phyloP scores from a whole-genome alignment of 2,329 filamentous ascomycete species.

The Penicillium sp. region DNA sequence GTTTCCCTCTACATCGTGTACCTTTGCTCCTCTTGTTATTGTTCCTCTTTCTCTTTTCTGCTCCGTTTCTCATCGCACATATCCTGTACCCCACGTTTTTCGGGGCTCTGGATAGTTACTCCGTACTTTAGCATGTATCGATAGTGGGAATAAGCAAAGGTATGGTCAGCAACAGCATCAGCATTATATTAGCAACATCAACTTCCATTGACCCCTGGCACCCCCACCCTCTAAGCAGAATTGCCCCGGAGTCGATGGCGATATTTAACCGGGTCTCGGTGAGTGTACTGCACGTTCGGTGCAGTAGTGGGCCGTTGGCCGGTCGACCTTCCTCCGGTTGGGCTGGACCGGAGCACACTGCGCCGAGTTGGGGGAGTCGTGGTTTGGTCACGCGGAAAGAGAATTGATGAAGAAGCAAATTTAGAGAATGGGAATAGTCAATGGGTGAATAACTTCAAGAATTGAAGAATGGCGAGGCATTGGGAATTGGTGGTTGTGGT shows the following conservation, averaged over 20 bases:
- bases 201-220: background rate
- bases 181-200: background rate
- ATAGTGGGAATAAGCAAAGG: conserved; percentile 2
- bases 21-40: conserved; percentile 1
- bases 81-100: background rate
- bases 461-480: background rate
- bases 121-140: background rate
- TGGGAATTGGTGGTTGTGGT: background rate
- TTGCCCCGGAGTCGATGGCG: conserved; percentile 20
- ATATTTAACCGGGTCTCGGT: conserved; percentile 37
- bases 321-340: conserved; percentile 38
- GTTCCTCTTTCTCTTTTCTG: background rate
- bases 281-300: conserved; percentile 27
- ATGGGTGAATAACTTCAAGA: background rate
- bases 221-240: background rate
- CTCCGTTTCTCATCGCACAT: background rate
- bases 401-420: conserved; percentile 1
- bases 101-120: background rate
- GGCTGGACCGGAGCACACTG: conserved; percentile 42
- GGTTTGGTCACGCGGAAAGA: conserved; percentile 6
- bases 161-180: background rate
- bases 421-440: background rate
- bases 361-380: conserved; percentile 30
- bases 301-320: conserved; percentile 36
- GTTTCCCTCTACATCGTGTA: background rate